Base-by-base conservation (phyloP, 2,329 filamentous ascomycete genomes). In the Coleophoma crateriformis region DNA sequence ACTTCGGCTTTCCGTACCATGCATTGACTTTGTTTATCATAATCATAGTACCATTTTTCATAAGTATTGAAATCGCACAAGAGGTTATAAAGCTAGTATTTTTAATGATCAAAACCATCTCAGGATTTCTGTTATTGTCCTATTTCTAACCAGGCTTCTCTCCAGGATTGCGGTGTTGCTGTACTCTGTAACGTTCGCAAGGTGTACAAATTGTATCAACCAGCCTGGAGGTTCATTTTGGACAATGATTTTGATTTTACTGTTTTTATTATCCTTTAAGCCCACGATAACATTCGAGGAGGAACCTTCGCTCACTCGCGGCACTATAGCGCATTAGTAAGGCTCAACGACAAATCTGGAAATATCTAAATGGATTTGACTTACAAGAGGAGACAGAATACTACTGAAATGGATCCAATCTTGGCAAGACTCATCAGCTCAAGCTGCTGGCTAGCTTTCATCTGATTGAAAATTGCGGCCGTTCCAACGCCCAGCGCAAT, bases 301-400 rank as follows among this genome's bases (percentile, higher is more conserved):
- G 68, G 58, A 81, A 81, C 38, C 60, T 63, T 51, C 76, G 73
- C 66, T 85, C 81, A 52, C 74, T 70, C 55, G 77, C 71, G 49
- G 71, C 68, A 54, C 81, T 84, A 57, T 38, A 17, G 44, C 43
- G 39, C 46, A 34, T 53, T 54, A 35, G 47, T 49, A 44, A 41
- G 50, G 54, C 37, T 48, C 56, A 34, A 44, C 15, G 20, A 37
- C 20, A 33, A 37, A 38, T 35, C 38, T 42, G 13, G 6, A 45
- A 42, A 27, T 42, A n/a, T 27, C 27, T 27, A 2, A 27, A 27
- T 27, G 27, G 27, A 10, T 7, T 46, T 54, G 47, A 81, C 85
- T 74, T 72, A 88, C 85, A 87, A 71, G 13, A 78, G 58, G 48
- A 77, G 57, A 33, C 78, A 64, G 61, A 84, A 78, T 19, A 75